These are phyloP conservation scores for Triadica sebifera DNA, from an alignment of 345 rosid species.

Conservation along the genomic window DNA sequence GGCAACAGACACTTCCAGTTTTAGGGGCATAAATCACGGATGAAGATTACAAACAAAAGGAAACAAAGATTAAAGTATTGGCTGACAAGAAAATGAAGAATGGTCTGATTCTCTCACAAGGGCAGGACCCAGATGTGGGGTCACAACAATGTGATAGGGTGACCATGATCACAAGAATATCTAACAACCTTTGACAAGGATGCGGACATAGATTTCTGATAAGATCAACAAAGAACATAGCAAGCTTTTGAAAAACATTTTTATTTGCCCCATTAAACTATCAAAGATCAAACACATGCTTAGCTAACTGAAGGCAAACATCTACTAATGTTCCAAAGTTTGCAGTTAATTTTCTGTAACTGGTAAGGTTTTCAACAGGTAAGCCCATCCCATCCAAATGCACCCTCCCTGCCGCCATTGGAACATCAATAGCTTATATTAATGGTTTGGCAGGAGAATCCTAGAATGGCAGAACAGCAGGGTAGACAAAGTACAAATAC, in stretches of 20 bases:
- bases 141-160: neutral
- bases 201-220: neutral
- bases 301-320: neutral
- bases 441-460: slow-evolving; percentile 5
- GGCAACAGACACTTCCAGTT: neutral
- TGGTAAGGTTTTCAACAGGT: neutral
- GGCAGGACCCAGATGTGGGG: neutral
- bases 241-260: neutral
- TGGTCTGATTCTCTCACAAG: neutral
- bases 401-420: slow-evolving; percentile 4
- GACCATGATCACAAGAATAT: neutral
- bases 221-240: neutral
- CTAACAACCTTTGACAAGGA: neutral
- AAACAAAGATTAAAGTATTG: neutral
- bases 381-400: slow-evolving; percentile 9
- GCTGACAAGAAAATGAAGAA: neutral
- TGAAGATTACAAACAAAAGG: neutral
- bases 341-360: neutral
- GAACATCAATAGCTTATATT: neutral
- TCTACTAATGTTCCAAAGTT: neutral
- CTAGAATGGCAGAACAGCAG: neutral
- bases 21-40: neutral
- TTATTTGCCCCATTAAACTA: neutral
- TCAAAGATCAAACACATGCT: neutral
- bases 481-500: neutral